phyloP scores from a whole-genome alignment of 2,329 filamentous ascomycete genomes.

The Xylaria multiplex region DNA sequence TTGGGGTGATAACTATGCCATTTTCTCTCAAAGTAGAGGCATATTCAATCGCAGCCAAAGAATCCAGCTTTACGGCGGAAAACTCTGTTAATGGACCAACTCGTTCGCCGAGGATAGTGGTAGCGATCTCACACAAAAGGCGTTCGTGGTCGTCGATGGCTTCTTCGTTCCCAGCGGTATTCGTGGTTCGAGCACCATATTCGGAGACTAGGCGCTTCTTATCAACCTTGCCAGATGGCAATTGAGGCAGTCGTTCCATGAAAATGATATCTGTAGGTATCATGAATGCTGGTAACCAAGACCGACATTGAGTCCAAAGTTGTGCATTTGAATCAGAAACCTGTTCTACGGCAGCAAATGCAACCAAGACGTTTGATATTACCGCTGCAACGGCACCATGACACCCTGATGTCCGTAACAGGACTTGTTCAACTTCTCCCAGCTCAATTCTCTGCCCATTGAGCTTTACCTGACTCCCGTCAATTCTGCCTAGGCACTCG shows the following conservation, averaged over 20 bases:
- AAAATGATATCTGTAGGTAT: constrained; percentile 78
- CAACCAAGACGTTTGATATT: constrained; percentile 73
- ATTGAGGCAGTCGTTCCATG: constrained; percentile 72
- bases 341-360: constrained; percentile 72
- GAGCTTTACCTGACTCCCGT: constrained; percentile 84
- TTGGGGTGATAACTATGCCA: constrained; percentile 66
- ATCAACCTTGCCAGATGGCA: constrained; percentile 87
- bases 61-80: constrained; percentile 53
- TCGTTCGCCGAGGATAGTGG: constrained; percentile 42
- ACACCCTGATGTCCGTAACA: constrained; percentile 69
- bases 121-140: constrained; percentile 49
- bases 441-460: constrained; percentile 85
- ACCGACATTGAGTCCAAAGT: constrained; percentile 69
- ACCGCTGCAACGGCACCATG: constrained; percentile 75
- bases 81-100: constrained; percentile 48
- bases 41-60: constrained; percentile 58
- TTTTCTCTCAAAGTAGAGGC: constrained; percentile 69
- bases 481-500: constrained; percentile 85
- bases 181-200: constrained; percentile 51
- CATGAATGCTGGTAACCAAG: constrained; percentile 87
- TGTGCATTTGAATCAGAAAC: constrained; percentile 50
- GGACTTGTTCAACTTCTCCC: constrained; percentile 79
- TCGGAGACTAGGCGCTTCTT: constrained; percentile 69
- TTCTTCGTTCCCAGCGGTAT: constrained; percentile 23
- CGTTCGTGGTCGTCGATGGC: constrained; percentile 50